phyloP scores from a whole-genome alignment of 305 asterid species.

The Rubia occidens region DNA sequence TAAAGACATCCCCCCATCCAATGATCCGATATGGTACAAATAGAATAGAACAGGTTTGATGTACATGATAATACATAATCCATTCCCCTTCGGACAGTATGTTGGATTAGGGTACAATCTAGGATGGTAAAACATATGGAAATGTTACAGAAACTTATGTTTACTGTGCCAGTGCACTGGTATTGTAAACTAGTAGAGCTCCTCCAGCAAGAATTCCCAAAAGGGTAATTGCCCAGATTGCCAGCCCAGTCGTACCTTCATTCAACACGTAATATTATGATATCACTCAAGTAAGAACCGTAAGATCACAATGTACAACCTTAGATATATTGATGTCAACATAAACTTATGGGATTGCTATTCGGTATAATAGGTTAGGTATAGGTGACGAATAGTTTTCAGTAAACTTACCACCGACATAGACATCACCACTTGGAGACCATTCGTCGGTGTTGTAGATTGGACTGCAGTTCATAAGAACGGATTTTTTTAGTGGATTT shows the following conservation, averaged over 20 bases:
- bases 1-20: background rate
- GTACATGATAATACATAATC: constrained; percentile 6
- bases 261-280: background rate
- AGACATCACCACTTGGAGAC: constrained; percentile 77
- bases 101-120: constrained; percentile 7
- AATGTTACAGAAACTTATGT: constrained; percentile 3
- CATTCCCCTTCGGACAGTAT: background rate
- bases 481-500: background rate
- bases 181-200: constrained; percentile 89
- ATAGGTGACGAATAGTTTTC: too few relatives aligned
- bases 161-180: constrained; percentile 86
- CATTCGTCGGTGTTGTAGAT: constrained; percentile 51
- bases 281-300: background rate
- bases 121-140: background rate
- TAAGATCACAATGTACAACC: background rate
- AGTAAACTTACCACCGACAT: constrained; percentile 49
- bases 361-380: too few relatives aligned
- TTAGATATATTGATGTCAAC: background rate
- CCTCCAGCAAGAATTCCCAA: constrained; percentile 78
- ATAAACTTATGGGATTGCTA: background rate
- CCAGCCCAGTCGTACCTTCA: constrained; percentile 41
- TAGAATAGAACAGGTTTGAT: background rate
- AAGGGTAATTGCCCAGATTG: constrained; percentile 43
- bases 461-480: constrained; percentile 42
- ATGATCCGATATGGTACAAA: background rate